A percentile compares a stretch with the other conserved stretches of the same genome.
Conservation (phyloP, 1,284 basidiomycete species). For the Malassezia caprae region DNA sequence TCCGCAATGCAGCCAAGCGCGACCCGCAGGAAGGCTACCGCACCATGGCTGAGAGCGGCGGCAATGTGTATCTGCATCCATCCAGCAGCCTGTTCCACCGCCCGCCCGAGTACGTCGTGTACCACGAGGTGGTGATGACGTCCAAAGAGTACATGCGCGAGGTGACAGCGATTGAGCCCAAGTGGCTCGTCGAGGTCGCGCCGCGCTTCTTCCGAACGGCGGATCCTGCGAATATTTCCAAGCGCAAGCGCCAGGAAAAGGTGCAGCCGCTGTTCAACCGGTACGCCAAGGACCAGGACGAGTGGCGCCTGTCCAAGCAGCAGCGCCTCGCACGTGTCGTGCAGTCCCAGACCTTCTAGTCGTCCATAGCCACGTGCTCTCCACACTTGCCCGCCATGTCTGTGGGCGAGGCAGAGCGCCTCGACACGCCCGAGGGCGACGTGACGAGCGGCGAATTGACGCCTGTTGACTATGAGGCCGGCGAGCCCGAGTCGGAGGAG, state of each 20-base stretch:
- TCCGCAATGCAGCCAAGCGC: conserved; percentile 57
- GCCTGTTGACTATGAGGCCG: conserved; percentile 3
- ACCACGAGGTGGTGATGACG: conserved; percentile 65
- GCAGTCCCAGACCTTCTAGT: conserved; percentile 24
- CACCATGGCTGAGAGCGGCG: conserved; percentile 76
- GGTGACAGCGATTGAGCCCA: conserved; percentile 90
- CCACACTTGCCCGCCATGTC: neutral
- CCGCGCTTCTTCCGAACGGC: conserved; percentile 96
- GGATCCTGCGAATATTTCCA: conserved; percentile 88
- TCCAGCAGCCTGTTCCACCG: conserved; percentile 94
- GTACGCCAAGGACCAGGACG: conserved; percentile 32
- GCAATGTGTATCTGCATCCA: conserved; percentile 94
- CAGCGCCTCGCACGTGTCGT: conserved; percentile 12
- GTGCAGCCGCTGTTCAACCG: conserved; percentile 69
- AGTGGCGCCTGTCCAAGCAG: conserved; percentile 28
- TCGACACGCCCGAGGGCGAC: neutral
- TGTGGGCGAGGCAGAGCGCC: neutral
- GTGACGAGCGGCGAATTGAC: neutral
- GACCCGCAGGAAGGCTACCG: conserved; percentile 66
- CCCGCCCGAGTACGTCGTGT: conserved; percentile 64
- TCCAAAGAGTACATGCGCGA: conserved; percentile 80
- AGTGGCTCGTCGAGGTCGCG: conserved; percentile 96
- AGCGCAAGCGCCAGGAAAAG: conserved; percentile 92
- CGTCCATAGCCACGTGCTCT: neutral
- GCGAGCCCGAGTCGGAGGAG: conserved; percentile 10